Evolutionary conservation across 73 alveolate species (phyloP).

Genomic region (Uronychia binucleata): DNA sequence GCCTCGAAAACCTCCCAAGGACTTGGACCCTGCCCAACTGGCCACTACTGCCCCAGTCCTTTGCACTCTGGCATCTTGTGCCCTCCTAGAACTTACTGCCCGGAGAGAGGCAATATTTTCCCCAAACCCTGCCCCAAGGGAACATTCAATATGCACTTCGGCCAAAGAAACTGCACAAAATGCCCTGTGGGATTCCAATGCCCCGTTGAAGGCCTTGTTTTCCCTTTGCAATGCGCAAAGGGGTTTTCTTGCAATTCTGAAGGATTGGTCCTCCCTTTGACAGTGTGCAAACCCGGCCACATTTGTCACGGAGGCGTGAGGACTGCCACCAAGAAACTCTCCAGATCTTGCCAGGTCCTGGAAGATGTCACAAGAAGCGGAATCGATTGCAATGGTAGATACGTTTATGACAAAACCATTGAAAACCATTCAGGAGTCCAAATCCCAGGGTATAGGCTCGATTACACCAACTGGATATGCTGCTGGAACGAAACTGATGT

Average conservation of each 20-base stretch:
- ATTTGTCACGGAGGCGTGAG: conserved; percentile 73
- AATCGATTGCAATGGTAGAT: conserved; percentile 10
- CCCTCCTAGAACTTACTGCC: conserved; percentile 87
- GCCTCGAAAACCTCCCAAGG: conserved; percentile 73
- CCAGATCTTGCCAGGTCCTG: conserved; percentile 43
- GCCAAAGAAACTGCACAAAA: conserved; percentile 71
- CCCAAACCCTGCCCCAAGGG: conserved; percentile 80
- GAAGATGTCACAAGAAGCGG: conserved; percentile 28
- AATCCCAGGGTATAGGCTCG: conserved; percentile 9
- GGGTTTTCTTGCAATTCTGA: conserved; percentile 79
- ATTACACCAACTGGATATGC: conserved; percentile 29
- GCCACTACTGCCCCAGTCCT: conserved; percentile 81
- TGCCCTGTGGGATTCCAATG: conserved; percentile 84
- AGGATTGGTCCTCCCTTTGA: conserved; percentile 66
- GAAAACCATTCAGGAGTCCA: not conserved
- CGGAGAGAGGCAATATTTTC: conserved; percentile 73
- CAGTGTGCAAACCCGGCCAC: conserved; percentile 74
- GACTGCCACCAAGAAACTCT: conserved; percentile 50
- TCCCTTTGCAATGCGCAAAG: conserved; percentile 76
- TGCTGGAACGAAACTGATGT: conserved; percentile 51
- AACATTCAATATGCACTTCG: conserved; percentile 70
- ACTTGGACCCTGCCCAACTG: conserved; percentile 74
- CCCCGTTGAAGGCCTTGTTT: conserved; percentile 71
- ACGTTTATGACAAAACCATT: not conserved
- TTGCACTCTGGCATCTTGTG: conserved; percentile 70